These are phyloP conservation scores for Rhododendron griersonianum DNA, from an alignment of 148 eudicot genomes.

Conservation along the genomic window DNA sequence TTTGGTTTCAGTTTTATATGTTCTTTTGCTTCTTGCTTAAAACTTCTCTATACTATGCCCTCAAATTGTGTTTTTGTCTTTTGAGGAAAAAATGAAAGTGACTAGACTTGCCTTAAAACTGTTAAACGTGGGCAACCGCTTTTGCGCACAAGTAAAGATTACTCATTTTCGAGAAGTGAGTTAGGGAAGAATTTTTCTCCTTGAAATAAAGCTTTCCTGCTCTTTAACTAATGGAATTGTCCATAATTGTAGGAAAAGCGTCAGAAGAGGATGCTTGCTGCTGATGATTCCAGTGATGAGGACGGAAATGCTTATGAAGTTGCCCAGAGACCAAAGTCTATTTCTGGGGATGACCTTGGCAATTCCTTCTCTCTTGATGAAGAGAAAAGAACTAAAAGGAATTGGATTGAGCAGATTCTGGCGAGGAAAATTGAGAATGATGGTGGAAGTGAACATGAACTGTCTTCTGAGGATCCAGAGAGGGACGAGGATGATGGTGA, in stretches of 20 bases:
- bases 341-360: constrained; percentile 99
- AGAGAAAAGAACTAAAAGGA: constrained; percentile 38
- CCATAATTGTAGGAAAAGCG: constrained; percentile 63
- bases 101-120: not conserved
- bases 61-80: not conserved
- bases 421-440: constrained; percentile 35
- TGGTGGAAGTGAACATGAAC: constrained; percentile 35
- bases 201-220: not conserved
- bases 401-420: constrained; percentile 64
- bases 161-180: not conserved
- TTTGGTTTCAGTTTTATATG: not conserved
- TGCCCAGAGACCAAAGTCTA: constrained; percentile 37
- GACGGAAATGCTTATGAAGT: constrained; percentile 43
- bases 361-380: constrained; percentile 74
- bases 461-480: constrained; percentile 42
- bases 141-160: not conserved
- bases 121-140: not conserved
- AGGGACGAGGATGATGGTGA: constrained; percentile 39
- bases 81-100: not conserved
- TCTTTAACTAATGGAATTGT: constrained; percentile 1
- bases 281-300: constrained; percentile 66
- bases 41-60: not conserved
- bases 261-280: constrained; percentile 74
- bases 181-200: not conserved
- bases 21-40: not conserved